Base-by-base conservation (phyloP, 148 eudicot species). In the Rhododendron ferrugineum region DNA sequence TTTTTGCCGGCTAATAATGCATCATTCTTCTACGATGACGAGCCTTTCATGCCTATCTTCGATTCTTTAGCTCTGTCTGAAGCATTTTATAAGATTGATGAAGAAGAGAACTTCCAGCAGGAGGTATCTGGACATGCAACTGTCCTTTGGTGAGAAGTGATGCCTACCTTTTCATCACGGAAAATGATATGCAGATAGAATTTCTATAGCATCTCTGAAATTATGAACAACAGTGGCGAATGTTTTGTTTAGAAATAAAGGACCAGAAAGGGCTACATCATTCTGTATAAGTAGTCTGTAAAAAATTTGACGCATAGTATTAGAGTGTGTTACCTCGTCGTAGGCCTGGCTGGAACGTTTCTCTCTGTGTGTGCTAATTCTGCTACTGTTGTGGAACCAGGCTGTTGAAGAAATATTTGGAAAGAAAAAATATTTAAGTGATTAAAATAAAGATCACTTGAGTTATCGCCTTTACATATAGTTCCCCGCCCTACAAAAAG, bases 21-120 rank as follows among this genome's bases (percentile, higher is more conserved):
- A 70, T 14, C 18, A 83, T 47, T 83, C 37, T 47, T 70, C 78
- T 28, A 70, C 14, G 46, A 68, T 70, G 85, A 46, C 4, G 84
- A 83, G 26, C 85, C 44, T 70, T 42, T 82, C 56, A 82, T 66
- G 74, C 84, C 84, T 23, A 64, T 82, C 54, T 66, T 46, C 26
- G 79, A 72, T 70, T 70, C 78, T 26, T 70, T 83, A 16, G 60
- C 56, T 47, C 36, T 70, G 79, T 83, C 15, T 47, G 78, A 70
- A 47, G 78, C 78, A 47, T 70, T 68, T 30, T 70, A 13, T 70
- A 15, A 34, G 32, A 70, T 54, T 40, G 28, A 15, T 47, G 60
- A 26, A 70, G 78, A 47, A 6, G 64, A 47, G n/a, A 11, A 54
- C 44, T 37, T 47, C 54, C 46, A 77, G 85, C 86, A 79, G 28